Percentiles rank a stretch among this genome's conserved stretches.
Evolutionary conservation across 148 eudicot species (phyloP).

Genomic region (Limonium bicolor): DNA sequence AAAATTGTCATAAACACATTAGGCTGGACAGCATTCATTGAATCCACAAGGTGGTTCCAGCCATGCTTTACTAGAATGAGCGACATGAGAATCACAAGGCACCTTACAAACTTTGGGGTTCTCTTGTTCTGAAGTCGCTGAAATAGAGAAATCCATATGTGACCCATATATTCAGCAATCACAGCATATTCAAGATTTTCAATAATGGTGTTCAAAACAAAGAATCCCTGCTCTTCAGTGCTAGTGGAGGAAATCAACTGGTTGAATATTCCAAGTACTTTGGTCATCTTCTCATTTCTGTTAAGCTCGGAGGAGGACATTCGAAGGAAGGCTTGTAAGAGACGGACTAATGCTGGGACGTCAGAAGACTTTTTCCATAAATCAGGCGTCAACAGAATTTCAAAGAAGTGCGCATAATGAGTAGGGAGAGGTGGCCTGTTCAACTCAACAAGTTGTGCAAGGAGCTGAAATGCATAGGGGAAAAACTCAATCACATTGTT

Average conservation of each 20-base stretch:
- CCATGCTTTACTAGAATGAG: conserved; percentile 84
- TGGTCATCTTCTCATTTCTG: conserved; percentile 46
- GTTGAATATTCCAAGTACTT: conserved; percentile 63
- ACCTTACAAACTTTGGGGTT: conserved; percentile 60
- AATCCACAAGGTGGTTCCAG: conserved; percentile 43
- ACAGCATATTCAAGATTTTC: conserved; percentile 76
- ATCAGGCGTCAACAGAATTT: conserved; percentile 58
- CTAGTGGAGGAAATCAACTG: conserved; percentile 50
- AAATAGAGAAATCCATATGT: conserved; percentile 48
- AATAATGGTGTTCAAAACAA: conserved; percentile 77
- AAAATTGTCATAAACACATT: conserved; percentile 42
- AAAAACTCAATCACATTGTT: conserved; percentile 67
- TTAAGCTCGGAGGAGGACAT: conserved; percentile 70
- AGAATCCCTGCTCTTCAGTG: conserved; percentile 89
- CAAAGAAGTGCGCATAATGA: conserved; percentile 72
- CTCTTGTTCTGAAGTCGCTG: conserved; percentile 47
- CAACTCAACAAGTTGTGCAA: conserved; percentile 93
- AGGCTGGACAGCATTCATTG: conserved; percentile 54
- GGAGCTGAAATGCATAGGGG: conserved; percentile 90
- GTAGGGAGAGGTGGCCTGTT: conserved; percentile 53
- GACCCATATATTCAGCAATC: conserved; percentile 35
- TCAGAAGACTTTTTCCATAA: conserved; percentile 76
- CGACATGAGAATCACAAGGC: conserved; percentile 67
- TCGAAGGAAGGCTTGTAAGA: conserved; percentile 91
- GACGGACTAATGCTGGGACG: conserved; percentile 92